Evolutionary conservation across 768 basidiomycete genomes (phyloP).

Genomic region (Trichaptum fuscoviolaceum): DNA sequence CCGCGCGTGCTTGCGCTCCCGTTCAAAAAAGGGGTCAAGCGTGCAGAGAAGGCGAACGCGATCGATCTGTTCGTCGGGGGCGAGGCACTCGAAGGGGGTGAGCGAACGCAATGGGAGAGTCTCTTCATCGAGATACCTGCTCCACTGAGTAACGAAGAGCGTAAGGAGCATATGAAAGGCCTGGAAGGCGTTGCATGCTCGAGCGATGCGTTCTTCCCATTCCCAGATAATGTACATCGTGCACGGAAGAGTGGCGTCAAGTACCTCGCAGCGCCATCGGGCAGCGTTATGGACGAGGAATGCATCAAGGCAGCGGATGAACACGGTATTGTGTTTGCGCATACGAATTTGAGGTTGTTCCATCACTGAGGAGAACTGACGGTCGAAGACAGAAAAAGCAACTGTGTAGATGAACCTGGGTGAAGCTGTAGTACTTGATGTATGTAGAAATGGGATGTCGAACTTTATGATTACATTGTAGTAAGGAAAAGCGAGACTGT

Average conservation of each 20-base stretch:
- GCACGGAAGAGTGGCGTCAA: slow-evolving; percentile 87
- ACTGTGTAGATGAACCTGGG: background rate
- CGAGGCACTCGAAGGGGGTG: slow-evolving; percentile 82
- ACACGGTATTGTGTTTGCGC: slow-evolving; percentile 84
- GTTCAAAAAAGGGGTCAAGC: slow-evolving; percentile 96
- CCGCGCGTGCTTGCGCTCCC: slow-evolving; percentile 87
- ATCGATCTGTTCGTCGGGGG: slow-evolving; percentile 95
- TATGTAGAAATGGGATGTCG: background rate
- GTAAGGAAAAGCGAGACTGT: no score
- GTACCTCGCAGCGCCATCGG: slow-evolving; percentile 88
- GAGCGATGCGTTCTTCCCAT: slow-evolving; percentile 99
- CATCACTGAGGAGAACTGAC: slow-evolving; percentile 54
- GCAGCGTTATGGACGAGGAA: slow-evolving; percentile 96
- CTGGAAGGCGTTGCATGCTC: slow-evolving; percentile 88
- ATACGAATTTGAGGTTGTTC: slow-evolving; percentile 85
- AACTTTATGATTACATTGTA: no score
- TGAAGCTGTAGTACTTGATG: background rate
- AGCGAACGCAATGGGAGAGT: slow-evolving; percentile 86
- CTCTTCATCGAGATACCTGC: slow-evolving; percentile 72
- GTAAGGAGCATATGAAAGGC: slow-evolving; percentile 63
- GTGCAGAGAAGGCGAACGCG: slow-evolving; percentile 97
- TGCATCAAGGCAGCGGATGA: slow-evolving; percentile 97
- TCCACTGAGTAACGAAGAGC: slow-evolving; percentile 64
- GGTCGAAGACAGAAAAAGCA: slow-evolving; percentile 3
- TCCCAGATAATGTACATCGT: slow-evolving; percentile 96